Base-by-base conservation (phyloP, 768 basidiomycete species). In the Serpula lacrymans region DNA sequence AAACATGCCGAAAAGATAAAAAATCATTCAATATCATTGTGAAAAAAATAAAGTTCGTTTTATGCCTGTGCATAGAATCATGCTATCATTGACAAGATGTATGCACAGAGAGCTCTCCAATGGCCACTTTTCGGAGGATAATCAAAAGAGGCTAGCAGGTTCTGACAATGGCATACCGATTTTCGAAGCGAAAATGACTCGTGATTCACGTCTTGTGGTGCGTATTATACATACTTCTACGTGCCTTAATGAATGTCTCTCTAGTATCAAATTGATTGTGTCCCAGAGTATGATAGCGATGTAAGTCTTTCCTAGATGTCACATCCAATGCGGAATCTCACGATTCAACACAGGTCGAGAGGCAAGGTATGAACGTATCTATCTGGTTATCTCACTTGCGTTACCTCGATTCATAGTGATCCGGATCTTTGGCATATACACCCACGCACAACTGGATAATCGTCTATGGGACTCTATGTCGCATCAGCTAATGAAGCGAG, bases 111-210 rank as follows among this genome's bases (percentile, higher is more conserved):
- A 86, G 45, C 68, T 88, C 9, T 87, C 84, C 0, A 70, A 74
- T 3, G 84, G 84, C 0, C 74, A 78, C 41, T 85, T 87, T 50
- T 84, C 84, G 1, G 66, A 69, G 9, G 77, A 81, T 42, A 86
- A 85, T 46, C 80, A 85, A 48, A 82, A 82, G 55, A 60, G 71
- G 6, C 60, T 85, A 10, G 77, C 66, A 16, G 70, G 70, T 0
- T 37, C 55, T 1, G 59, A 64, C 10, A 55, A 58, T 11, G 71
- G 72, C 1, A 57, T 85, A 3, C 80, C 83, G 0, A 71, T 86
- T 8, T 85, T 71, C 38, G 82, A 84, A 52, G 84, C 84, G 0
- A 84, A 82, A 54, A 78, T 84, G 70, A 75, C 74, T 8, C 50
- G 64, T 0, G 75, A 80, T 46, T 53, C 68, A 17, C 62, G 76